Conservation (phyloP, 306 rosid genomes). For the Lathyrus oleraceus region DNA sequence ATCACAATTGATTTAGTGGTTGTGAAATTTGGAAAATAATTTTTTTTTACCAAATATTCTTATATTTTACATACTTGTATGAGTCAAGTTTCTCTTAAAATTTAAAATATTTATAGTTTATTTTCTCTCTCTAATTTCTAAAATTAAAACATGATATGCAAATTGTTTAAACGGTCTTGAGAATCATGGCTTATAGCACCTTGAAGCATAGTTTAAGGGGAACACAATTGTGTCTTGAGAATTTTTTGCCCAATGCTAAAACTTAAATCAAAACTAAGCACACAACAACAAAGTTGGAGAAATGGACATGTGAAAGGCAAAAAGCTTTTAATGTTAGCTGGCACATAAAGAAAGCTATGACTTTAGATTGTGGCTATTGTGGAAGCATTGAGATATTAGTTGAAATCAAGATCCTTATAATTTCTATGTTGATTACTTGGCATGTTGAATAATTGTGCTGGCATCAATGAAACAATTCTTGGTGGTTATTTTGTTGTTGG, state of each 20-base stretch:
- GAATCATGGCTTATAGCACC: background rate
- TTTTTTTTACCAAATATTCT: too few species aligned
- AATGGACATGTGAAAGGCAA: slow-evolving; percentile 15
- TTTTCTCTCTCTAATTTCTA: too few species aligned
- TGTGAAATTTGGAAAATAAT: too few species aligned
- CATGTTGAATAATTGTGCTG: slow-evolving; percentile 42
- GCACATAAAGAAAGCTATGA: slow-evolving; percentile 2
- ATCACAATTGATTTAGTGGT: too few species aligned
- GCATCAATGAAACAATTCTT: slow-evolving; percentile 31
- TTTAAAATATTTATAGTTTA: too few species aligned
- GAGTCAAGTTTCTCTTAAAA: too few species aligned
- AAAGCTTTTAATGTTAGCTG: background rate
- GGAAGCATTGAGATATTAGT: slow-evolving; percentile 32
- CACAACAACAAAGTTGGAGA: background rate
- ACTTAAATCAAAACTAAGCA: background rate
- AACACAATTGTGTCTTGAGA: background rate
- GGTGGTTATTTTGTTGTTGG: slow-evolving; percentile 27
- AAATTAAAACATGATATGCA: too few species aligned
- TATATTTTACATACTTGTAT: too few species aligned
- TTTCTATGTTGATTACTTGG: slow-evolving; percentile 21
- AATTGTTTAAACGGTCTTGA: too few species aligned
- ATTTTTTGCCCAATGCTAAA: background rate
- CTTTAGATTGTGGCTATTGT: slow-evolving; percentile 1
- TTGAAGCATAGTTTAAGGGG: background rate
- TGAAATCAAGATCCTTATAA: slow-evolving; percentile 35